These are phyloP conservation scores for Pythium plurisporium DNA, from an alignment of 352 stramenopile genomes.

Conservation along the genomic window DNA sequence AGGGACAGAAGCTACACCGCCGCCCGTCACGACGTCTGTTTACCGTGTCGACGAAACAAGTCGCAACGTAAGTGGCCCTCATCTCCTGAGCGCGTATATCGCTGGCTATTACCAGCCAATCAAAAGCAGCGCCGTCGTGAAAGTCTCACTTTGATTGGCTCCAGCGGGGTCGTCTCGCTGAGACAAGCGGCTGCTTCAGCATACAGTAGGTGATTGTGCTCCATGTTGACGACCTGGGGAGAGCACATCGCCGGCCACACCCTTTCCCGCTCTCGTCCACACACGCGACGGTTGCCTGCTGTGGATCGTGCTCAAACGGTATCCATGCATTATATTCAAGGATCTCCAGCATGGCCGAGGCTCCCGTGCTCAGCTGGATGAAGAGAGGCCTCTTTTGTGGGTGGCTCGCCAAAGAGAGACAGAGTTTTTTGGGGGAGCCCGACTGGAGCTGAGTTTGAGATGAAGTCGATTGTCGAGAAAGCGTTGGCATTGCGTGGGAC, in stretches of 20 bases:
- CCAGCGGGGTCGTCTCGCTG: too few relatives aligned
- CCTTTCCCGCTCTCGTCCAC: not conserved
- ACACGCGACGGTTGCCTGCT: too few relatives aligned
- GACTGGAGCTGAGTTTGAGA: too few relatives aligned
- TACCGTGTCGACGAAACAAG: slow-evolving; percentile 6
- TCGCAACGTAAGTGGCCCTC: not conserved
- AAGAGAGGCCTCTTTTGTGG: too few relatives aligned
- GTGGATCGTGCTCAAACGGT: too few relatives aligned
- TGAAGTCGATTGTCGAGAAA: too few relatives aligned
- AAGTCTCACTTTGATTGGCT: not conserved
- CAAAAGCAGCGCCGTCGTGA: not conserved
- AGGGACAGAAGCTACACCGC: not conserved
- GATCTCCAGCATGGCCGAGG: too few relatives aligned
- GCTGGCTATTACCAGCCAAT: not conserved
- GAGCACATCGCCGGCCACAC: not conserved
- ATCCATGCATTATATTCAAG: too few relatives aligned
- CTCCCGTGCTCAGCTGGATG: too few relatives aligned
- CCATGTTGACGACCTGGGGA: not conserved
- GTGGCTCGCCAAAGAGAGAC: too few relatives aligned
- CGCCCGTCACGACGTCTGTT: not conserved
- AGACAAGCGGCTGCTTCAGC: not conserved
- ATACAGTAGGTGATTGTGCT: not conserved
- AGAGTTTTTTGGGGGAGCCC: too few relatives aligned
- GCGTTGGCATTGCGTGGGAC: too few relatives aligned
- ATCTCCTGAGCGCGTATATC: not conserved